phyloP scores from a whole-genome alignment of 129 eudicot genomes.

The Chrysanthemum seticuspe region DNA sequence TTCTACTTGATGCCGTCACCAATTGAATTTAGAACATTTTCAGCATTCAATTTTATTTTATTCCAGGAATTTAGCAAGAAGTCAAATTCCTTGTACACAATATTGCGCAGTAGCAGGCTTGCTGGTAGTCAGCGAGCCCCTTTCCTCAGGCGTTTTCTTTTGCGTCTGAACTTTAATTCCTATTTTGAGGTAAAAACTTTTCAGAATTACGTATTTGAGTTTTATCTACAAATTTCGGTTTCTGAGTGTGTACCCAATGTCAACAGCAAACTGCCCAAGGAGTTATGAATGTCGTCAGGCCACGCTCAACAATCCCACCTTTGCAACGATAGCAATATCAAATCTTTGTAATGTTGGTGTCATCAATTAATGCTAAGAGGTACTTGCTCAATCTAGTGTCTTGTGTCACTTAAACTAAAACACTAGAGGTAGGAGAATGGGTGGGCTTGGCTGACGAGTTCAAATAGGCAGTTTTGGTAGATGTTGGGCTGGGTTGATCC shows the following conservation, averaged over 20 bases:
- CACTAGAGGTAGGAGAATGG: not conserved
- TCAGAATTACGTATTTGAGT: not conserved
- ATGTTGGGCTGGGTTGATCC: not conserved
- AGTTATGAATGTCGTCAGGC: slow-evolving; percentile 83
- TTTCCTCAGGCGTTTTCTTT: slow-evolving; percentile 86
- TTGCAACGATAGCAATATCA: slow-evolving; percentile 34
- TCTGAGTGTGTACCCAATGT: slow-evolving; percentile 14
- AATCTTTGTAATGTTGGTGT: not conserved
- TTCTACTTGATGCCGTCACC: not conserved
- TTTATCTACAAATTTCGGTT: not conserved
- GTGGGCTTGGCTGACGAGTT: not conserved
- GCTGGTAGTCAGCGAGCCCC: slow-evolving; percentile 99
- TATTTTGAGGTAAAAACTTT: slow-evolving; percentile 77
- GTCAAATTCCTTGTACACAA: slow-evolving; percentile 91
- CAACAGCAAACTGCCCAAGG: slow-evolving; percentile 97
- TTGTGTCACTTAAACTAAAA: not conserved
- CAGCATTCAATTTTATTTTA: not conserved
- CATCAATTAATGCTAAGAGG: not conserved
- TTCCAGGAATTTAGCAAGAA: slow-evolving; percentile 91
- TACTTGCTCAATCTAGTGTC: not conserved
- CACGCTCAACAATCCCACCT: slow-evolving; percentile 61
- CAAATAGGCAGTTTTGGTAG: not conserved
- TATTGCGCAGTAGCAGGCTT: slow-evolving; percentile 96
- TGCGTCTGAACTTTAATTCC: slow-evolving; percentile 93
- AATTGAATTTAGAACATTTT: not conserved